Base-by-base conservation (phyloP, 2,329 filamentous ascomycete genomes). In the Fusarium incarnatum region DNA sequence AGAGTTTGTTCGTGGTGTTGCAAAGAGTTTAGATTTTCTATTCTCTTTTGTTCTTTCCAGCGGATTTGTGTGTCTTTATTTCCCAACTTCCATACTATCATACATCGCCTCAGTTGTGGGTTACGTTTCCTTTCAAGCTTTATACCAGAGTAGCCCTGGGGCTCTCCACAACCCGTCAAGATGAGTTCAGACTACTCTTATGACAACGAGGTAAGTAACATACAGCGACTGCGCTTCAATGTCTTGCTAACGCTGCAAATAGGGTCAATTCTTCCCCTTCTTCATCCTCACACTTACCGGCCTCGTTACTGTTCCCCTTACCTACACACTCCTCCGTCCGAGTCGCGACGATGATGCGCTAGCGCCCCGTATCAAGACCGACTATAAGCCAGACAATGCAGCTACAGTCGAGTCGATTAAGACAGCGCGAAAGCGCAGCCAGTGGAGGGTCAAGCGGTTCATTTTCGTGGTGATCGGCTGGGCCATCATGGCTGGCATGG, bases 221-320 rank as follows among this genome's bases (percentile, higher is more conserved):
- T 10, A 20, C 42, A 13, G 15, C 16, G 1, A 7, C 27, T 2
- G 6, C 22, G 45, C 13, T 30, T 15, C 9, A 16, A n/a, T 22
- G 27, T 37, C 16, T 46, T 13, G 50, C 68, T 71, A 54, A 71
- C 40, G 6, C 23, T 12, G 9, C 16, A 40, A 37, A 62, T 65
- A 96, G 89, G 94, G 94, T 76, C 93, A 98, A 88, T 98, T 98
- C 86, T 99, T 98, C 86, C 96, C 97, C 74, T 97, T 97, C 88
- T 99, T 99, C 86, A 91, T 98, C 83, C 90, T 98, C 79, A 98
- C 94, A 45, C 87, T 98, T 77, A 90, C 92, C 68, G 90, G 91
- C 77, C 89, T 99, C 73, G 88, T 98, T 81, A 98, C 96, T 34
- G 83, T 97, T 63, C 94, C 95, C 67, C 87, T 97, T 77, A 97